phyloP scores from a whole-genome alignment of 805 yeast genomes.

The Metahyphopichia silvanorum region DNA sequence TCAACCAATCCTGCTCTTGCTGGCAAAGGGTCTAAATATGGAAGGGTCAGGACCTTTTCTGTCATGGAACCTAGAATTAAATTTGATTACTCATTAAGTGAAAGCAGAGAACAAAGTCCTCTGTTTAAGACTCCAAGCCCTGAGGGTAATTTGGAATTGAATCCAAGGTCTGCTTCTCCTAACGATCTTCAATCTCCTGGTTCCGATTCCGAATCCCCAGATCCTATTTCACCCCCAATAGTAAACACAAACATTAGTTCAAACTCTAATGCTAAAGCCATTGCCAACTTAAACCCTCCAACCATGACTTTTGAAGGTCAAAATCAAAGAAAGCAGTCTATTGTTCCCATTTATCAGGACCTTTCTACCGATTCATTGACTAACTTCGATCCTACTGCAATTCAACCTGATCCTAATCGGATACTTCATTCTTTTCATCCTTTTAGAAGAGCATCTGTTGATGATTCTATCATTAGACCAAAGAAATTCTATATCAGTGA shows the following conservation, averaged over 20 bases:
- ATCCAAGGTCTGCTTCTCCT: neutral
- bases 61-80: conserved; percentile 22
- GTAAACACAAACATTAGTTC: conserved; percentile 1
- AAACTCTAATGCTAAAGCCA: neutral
- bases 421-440: conserved; percentile 6
- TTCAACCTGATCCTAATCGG: conserved; percentile 4
- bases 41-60: conserved; percentile 58
- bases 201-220: neutral
- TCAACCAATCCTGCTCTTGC: conserved; percentile 51
- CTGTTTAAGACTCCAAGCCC: neutral
- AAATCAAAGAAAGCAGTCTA: conserved; percentile 18
- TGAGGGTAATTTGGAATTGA: neutral
- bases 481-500: conserved; percentile 68
- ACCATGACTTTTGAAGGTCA: neutral
- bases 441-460: conserved; percentile 30
- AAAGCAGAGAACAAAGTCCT: neutral
- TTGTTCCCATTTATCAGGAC: conserved; percentile 25
- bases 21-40: conserved; percentile 36
- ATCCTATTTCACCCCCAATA: neutral
- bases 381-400: conserved; percentile 4
- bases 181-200: too few relatives aligned
- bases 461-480: conserved; percentile 24
- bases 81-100: neutral
- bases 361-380: conserved; percentile 6
- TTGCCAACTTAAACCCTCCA: conserved; percentile 1